phyloP scores from a whole-genome alignment of 1,139 yeast genomes.

The Protomyces pachydermus region DNA sequence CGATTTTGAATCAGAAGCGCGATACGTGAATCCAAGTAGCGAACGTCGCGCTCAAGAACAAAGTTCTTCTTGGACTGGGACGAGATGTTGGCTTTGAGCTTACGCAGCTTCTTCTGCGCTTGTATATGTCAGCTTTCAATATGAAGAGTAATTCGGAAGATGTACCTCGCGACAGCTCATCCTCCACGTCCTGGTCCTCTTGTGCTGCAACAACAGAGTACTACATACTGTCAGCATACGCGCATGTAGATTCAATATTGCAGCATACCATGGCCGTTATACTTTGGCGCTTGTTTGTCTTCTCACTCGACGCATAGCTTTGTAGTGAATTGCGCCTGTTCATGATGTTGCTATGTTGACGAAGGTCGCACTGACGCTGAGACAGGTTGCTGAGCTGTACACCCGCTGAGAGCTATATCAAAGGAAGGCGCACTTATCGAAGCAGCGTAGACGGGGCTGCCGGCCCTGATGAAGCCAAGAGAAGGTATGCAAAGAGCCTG shows the following conservation, averaged over 20 bases:
- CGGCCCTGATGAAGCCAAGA: no score
- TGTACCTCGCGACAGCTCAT: constrained; percentile 38
- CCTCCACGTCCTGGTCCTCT: constrained; percentile 42
- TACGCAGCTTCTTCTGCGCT: constrained; percentile 40
- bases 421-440: no score
- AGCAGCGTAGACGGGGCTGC: no score
- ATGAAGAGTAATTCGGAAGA: background rate
- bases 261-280: constrained; percentile 21
- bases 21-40: constrained; percentile 43
- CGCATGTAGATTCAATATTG: background rate
- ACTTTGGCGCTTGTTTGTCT: constrained; percentile 22
- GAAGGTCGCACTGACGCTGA: no score
- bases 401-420: no score
- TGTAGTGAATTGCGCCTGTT: background rate
- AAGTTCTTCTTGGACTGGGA: constrained; percentile 43
- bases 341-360: background rate
- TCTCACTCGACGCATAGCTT: background rate
- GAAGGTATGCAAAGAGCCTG: no score
- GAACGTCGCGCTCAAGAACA: constrained; percentile 43
- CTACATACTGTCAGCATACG: background rate
- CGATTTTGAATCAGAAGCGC: constrained; percentile 44
- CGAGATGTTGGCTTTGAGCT: constrained; percentile 41
- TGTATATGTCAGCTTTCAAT: background rate
- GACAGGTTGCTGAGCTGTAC: no score
- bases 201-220: constrained; percentile 38